These are phyloP conservation scores for Conringia planisiliqua DNA, from an alignment of 345 rosid species.

Conservation along the genomic window DNA sequence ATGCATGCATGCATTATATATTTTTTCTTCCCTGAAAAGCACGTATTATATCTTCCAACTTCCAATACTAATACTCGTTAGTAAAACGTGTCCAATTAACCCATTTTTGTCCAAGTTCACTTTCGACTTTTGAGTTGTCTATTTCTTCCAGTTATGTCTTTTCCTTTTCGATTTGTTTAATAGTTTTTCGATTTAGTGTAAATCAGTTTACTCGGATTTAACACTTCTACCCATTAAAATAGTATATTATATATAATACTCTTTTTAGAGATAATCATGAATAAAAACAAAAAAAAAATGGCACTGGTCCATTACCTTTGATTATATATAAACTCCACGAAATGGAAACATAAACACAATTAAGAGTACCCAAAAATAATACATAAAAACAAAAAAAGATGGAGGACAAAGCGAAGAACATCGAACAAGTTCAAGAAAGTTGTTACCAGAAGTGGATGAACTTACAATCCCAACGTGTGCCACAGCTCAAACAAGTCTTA, in stretches of 20 bases:
- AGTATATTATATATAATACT: neutral
- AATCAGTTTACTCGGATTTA: neutral
- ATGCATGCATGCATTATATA: slow-evolving; percentile 19
- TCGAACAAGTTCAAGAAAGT: slow-evolving; percentile 23
- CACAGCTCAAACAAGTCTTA: slow-evolving; percentile 16
- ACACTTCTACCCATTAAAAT: neutral
- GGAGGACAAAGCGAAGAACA: slow-evolving; percentile 13
- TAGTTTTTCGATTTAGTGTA: neutral
- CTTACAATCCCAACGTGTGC: slow-evolving; percentile 16
- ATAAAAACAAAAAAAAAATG: neutral
- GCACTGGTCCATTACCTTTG: neutral
- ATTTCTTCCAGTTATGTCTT: neutral
- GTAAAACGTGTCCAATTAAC: slow-evolving; percentile 2
- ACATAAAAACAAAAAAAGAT: neutral
- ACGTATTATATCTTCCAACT: slow-evolving; percentile 4
- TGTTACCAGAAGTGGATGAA: slow-evolving; percentile 25
- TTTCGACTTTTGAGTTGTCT: neutral
- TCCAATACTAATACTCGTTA: neutral
- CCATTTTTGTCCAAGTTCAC: neutral
- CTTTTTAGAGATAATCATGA: neutral
- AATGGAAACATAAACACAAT: neutral
- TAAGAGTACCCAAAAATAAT: no score
- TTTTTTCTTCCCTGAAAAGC: neutral
- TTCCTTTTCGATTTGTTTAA: neutral
- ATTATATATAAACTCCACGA: slow-evolving; percentile 14